Evolutionary conservation across 176 grass and related monocot species (phyloP), one percentile per base, ranked within the genome.

Genomic region (Elaeis guineensis): DNA sequence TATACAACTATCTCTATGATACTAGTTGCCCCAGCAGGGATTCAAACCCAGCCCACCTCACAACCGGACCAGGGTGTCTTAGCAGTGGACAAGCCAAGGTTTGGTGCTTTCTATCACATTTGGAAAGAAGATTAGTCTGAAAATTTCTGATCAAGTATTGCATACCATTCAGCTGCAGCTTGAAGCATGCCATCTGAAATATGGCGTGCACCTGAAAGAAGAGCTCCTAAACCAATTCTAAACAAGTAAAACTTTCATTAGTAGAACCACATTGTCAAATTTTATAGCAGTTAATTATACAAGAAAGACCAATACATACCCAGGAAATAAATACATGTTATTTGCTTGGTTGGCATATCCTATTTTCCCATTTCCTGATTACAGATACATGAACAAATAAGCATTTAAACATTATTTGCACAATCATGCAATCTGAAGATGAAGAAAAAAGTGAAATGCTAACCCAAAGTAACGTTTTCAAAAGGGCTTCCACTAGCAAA

Each of bases 301-400:
- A 51, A 61, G 35, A 44, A 7, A 79, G 32, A 73, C 2, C 49
- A 82, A 65, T 6, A 48, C 78, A 50, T 97, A 97, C 93, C 93
- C 87, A 71, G 93, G 93, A 91, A 97, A 97, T 39, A 97, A 63
- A 78, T 97, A 97, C 93, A 97, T 97, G 69, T 97, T 97, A 59
- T 97, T 97, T 80, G 93, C 93, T 89, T 97, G 93, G 78, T 89
- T 97, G 55, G 78, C 87, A 57, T 74, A 85, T 52, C 87, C 84
- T 44, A 74, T 72, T 67, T 79, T 91, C 35, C 81, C 84, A 70
- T 73, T 77, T 57, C 77, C 93, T 97, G 74, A 60, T 52, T 25
- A 79, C 49, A 70, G 14, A 21, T 59, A 62, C 2, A 58, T 22
- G 21, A 17, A 49, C 76, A 16, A 9, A 62, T 79, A 17, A 82